These are phyloP conservation scores for Leccinum truebloodii DNA, from an alignment of 768 basidiomycete genomes.

Conservation along the genomic window DNA sequence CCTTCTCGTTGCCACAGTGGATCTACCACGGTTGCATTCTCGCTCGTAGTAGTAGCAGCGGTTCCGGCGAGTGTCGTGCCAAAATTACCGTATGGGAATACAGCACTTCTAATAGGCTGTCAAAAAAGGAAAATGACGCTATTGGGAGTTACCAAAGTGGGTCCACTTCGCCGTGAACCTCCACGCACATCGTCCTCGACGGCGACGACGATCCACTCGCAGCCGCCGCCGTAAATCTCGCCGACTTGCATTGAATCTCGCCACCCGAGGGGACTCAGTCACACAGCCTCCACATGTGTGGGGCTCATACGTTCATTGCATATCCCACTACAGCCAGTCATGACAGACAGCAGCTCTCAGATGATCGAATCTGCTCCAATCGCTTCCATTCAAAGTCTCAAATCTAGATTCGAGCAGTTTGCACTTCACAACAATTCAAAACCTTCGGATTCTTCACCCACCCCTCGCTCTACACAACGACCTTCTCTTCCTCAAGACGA, in stretches of 20 bases:
- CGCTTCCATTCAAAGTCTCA: conserved; percentile 67
- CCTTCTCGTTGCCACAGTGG: no score
- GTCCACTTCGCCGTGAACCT: neutral
- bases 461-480: conserved; percentile 45
- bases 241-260: neutral
- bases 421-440: conserved; percentile 41
- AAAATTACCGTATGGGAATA: no score
- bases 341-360: conserved; percentile 23
- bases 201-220: neutral
- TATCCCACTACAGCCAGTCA: conserved; percentile 2
- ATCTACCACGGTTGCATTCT: no score
- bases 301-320: conserved; percentile 6
- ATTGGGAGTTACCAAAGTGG: conserved; percentile 15
- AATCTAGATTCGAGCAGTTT: conserved; percentile 70
- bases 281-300: conserved; percentile 8
- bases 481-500: conserved; percentile 27
- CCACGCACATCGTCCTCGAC: conserved; percentile 13
- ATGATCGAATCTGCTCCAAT: conserved; percentile 53
- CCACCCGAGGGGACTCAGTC: neutral
- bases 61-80: no score
- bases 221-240: neutral
- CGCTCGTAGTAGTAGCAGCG: no score
- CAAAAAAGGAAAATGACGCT: conserved; percentile 13
- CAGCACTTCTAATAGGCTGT: neutral
- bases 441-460: conserved; percentile 31